These are phyloP conservation scores for Cyathus striatus DNA, from an alignment of 768 basidiomycete genomes.

Conservation along the genomic window DNA sequence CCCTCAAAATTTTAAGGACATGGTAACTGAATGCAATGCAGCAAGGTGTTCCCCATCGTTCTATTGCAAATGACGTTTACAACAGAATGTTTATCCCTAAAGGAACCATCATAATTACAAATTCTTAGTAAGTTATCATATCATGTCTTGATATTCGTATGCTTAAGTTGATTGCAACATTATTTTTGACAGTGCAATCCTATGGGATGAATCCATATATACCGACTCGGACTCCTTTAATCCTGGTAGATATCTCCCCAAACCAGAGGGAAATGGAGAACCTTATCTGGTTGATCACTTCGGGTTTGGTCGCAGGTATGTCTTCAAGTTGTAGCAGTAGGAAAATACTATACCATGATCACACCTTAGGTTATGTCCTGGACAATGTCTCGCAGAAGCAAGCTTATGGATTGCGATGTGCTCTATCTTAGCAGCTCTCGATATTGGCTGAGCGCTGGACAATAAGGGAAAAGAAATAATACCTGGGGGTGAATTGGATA, in stretches of 20 bases:
- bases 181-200: conserved; percentile 15
- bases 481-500: conserved; percentile 23
- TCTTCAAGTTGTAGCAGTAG: background rate
- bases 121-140: conserved; percentile 12
- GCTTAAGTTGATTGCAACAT: background rate
- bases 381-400: conserved; percentile 35
- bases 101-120: conserved; percentile 21
- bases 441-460: conserved; percentile 12
- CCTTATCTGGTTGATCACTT: conserved; percentile 15
- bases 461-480: conserved; percentile 15
- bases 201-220: conserved; percentile 17
- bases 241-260: conserved; percentile 18
- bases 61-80: conserved; percentile 21
- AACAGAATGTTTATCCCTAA: conserved; percentile 31
- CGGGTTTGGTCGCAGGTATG: conserved; percentile 22
- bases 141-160: too few species aligned
- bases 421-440: conserved; percentile 21
- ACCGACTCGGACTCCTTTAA: conserved; percentile 16
- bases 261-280: conserved; percentile 13
- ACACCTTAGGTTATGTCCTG: conserved; percentile 27
- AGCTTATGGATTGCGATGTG: conserved; percentile 26
- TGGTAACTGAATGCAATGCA: conserved; percentile 10
- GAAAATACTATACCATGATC: background rate
- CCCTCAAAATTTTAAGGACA: conserved; percentile 10
- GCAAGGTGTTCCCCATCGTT: conserved; percentile 20